These are phyloP conservation scores for Polyporus arcularius DNA, from an alignment of 768 basidiomycete genomes.

Conservation along the genomic window DNA sequence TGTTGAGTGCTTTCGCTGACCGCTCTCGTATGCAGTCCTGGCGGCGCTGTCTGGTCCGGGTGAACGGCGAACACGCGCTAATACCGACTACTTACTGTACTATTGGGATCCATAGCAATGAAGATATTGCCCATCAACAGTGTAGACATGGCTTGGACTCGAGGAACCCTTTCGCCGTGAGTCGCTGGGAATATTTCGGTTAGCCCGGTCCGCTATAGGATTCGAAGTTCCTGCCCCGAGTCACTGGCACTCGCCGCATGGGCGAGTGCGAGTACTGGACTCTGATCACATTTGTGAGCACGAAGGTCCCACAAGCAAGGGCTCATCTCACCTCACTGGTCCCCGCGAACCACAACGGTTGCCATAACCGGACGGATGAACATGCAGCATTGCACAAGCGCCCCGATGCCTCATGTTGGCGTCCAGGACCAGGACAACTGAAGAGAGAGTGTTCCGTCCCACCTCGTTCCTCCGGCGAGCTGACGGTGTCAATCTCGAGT, in stretches of 20 bases:
- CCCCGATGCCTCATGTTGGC: background rate
- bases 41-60: conserved; percentile 32
- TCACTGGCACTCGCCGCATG: no score
- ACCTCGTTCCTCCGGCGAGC: background rate
- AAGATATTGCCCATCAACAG: background rate
- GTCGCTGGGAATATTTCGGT: no score
- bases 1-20: background rate
- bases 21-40: conserved; percentile 21
- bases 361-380: background rate
- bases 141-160: background rate
- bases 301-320: background rate
- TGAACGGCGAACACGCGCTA: conserved; percentile 1
- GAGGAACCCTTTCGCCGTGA: background rate
- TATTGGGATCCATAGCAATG: background rate
- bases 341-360: background rate
- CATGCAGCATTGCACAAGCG: no score
- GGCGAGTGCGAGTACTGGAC: no score
- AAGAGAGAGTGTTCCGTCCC: background rate
- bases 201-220: no score
- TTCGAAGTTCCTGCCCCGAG: no score
- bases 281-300: background rate
- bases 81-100: background rate
- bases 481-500: background rate
- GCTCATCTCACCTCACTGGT: background rate
- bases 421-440: background rate